A percentile compares a stretch with the other conserved stretches of the same genome.
Evolutionary conservation across 2,329 filamentous ascomycete species (phyloP).

Genomic region (Aureobasidium subglaciale): DNA sequence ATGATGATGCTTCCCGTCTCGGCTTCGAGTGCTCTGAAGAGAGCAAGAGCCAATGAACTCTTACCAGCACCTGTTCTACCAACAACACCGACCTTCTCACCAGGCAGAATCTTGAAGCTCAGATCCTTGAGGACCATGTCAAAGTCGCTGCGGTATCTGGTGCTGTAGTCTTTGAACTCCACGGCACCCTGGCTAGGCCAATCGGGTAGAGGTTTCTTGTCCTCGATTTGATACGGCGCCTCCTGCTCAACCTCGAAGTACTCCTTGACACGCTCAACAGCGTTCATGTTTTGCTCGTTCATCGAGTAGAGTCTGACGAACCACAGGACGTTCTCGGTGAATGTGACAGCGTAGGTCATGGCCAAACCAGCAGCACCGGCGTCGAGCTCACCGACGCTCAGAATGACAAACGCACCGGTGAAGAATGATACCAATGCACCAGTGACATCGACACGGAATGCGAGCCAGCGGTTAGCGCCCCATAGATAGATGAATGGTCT

Average conservation of each 20-base stretch:
- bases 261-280: slow-evolving; percentile 93
- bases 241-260: slow-evolving; percentile 96
- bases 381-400: slow-evolving; percentile 75
- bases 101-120: slow-evolving; percentile 75
- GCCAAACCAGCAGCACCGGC: slow-evolving; percentile 89
- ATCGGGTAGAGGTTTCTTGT: slow-evolving; percentile 66
- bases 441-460: slow-evolving; percentile 82
- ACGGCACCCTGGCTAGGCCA: slow-evolving; percentile 85
- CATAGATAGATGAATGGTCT: slow-evolving; percentile 94
- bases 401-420: slow-evolving; percentile 81
- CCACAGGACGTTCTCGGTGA: slow-evolving; percentile 96
- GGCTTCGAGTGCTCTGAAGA: slow-evolving; percentile 90
- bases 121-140: slow-evolving; percentile 79
- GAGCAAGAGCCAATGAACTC: slow-evolving; percentile 83
- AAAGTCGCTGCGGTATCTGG: slow-evolving; percentile 78
- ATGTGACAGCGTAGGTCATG: slow-evolving; percentile 90
- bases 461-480: slow-evolving; percentile 94
- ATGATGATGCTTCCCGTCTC: slow-evolving; percentile 84
- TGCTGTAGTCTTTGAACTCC: slow-evolving; percentile 83
- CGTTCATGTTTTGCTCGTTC: slow-evolving; percentile 99
- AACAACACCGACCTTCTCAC: slow-evolving; percentile 93
- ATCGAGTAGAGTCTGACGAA: slow-evolving; percentile 87
- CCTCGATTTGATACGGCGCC: slow-evolving; percentile 67
- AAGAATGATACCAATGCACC: slow-evolving; percentile 92
- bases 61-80: slow-evolving; percentile 94